Evolutionary conservation across 1,139 yeast genomes (phyloP).

Genomic region (Candida sanyaensis): DNA sequence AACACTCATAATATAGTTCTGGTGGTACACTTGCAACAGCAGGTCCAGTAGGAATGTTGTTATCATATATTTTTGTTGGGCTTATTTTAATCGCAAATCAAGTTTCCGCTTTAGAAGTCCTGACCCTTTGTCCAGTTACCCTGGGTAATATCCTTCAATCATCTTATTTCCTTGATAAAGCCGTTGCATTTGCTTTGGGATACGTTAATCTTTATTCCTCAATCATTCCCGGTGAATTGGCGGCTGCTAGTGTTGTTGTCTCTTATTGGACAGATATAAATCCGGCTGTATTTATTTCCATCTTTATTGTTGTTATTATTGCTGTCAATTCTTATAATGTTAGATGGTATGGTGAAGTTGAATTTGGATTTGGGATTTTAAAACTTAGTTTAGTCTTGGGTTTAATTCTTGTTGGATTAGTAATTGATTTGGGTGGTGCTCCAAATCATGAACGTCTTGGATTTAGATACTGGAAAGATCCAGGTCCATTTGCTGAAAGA

Average conservation of each 20-base stretch:
- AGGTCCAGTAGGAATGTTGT: slow-evolving; percentile 21
- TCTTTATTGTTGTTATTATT: slow-evolving; percentile 24
- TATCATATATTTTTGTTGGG: slow-evolving; percentile 21
- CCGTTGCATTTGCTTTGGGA: slow-evolving; percentile 28
- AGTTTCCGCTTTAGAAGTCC: slow-evolving; percentile 27
- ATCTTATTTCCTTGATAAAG: slow-evolving; percentile 26
- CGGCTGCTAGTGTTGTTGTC: slow-evolving; percentile 28
- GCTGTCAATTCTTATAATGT: slow-evolving; percentile 25
- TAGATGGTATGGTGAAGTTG: slow-evolving; percentile 34
- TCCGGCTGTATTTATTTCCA: slow-evolving; percentile 28
- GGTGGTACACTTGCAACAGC: slow-evolving; percentile 19
- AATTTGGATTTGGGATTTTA: slow-evolving; percentile 30
- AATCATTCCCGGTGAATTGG: slow-evolving; percentile 23
- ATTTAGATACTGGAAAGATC: slow-evolving; percentile 27
- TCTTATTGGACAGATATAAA: slow-evolving; percentile 22
- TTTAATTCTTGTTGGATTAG: slow-evolving; percentile 23
- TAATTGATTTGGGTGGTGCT: slow-evolving; percentile 36
- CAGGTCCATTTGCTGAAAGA: slow-evolving; percentile 25
- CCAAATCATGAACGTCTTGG: slow-evolving; percentile 23
- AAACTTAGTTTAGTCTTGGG: slow-evolving; percentile 29
- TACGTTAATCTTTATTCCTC: slow-evolving; percentile 19
- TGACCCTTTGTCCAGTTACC: slow-evolving; percentile 30
- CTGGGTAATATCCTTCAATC: slow-evolving; percentile 27
- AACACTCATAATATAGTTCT: slow-evolving; percentile 6
- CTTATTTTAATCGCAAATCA: slow-evolving; percentile 21